Conservation (phyloP, 768 basidiomycete genomes). For the Pisolithus sp. region DNA sequence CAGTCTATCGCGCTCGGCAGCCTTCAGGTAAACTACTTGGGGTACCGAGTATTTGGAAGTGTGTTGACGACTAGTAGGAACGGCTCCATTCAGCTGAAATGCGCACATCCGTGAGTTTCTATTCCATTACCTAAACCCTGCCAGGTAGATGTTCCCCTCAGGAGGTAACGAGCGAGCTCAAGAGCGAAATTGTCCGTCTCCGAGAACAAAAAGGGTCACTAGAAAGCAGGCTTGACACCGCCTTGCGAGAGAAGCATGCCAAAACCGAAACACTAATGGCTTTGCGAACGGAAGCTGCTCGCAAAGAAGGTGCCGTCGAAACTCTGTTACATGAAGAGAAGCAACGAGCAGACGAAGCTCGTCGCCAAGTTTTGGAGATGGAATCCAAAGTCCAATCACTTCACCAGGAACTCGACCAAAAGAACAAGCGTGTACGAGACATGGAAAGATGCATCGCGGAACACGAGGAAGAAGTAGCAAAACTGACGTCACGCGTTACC, state of each 20-base stretch:
- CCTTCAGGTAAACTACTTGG: slow-evolving; percentile 33
- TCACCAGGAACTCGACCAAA: slow-evolving; percentile 15
- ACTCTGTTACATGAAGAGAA: slow-evolving; percentile 20
- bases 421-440: slow-evolving; percentile 15
- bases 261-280: slow-evolving; percentile 9
- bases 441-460: slow-evolving; percentile 19
- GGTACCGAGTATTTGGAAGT: not conserved
- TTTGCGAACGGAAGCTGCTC: slow-evolving; percentile 20
- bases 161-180: slow-evolving; percentile 12
- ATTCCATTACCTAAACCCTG: not conserved
- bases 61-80: slow-evolving; percentile 12
- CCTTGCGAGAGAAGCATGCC: slow-evolving; percentile 5
- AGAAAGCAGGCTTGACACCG: slow-evolving; percentile 9
- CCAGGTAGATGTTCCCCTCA: slow-evolving; percentile 5
- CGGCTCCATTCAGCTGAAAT: slow-evolving; percentile 15
- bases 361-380: slow-evolving; percentile 11
- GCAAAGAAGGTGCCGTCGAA: slow-evolving; percentile 19
- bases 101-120: slow-evolving; percentile 12
- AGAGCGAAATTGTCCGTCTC: slow-evolving; percentile 12
- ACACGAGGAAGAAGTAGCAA: slow-evolving; percentile 23
- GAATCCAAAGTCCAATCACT: slow-evolving; percentile 18
- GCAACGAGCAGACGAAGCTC: slow-evolving; percentile 13
- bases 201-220: slow-evolving; percentile 18
- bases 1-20: slow-evolving; percentile 48
- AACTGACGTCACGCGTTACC: slow-evolving; percentile 14